These are phyloP conservation scores for Hygrophoropsis aurantiaca DNA, from an alignment of 768 basidiomycete genomes.

Conservation along the genomic window DNA sequence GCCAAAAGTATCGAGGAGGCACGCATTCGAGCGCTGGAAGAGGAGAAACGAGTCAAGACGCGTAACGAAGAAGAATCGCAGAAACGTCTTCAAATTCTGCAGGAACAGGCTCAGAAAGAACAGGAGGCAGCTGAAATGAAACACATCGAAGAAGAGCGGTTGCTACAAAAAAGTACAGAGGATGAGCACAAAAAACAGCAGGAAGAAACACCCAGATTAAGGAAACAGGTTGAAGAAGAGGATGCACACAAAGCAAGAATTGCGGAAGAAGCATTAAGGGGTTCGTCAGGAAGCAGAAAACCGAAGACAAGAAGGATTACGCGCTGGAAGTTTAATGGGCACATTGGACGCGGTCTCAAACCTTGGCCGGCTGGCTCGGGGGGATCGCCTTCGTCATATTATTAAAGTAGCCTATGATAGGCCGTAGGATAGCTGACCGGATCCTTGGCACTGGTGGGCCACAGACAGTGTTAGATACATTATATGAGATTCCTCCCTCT, in stretches of 20 bases:
- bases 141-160: conserved; percentile 23
- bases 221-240: conserved; percentile 23
- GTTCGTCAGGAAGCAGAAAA: conserved; percentile 27
- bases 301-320: conserved; percentile 24
- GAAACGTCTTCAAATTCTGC: conserved; percentile 25
- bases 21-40: conserved; percentile 27
- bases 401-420: too few relatives aligned
- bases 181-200: conserved; percentile 28
- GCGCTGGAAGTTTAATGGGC: too few relatives aligned
- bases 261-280: conserved; percentile 23
- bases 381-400: too few relatives aligned
- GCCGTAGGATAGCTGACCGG: too few relatives aligned
- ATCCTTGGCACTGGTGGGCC: too few relatives aligned
- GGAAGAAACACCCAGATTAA: conserved; percentile 23
- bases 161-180: conserved; percentile 25
- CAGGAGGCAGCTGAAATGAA: conserved; percentile 20
- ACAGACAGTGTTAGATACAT: too few relatives aligned
- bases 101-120: conserved; percentile 25
- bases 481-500: too few relatives aligned
- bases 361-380: too few relatives aligned
- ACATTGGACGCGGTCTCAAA: too few relatives aligned
- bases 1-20: conserved; percentile 23
- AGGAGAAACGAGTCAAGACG: conserved; percentile 28
- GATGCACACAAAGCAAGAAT: conserved; percentile 26
- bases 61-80: conserved; percentile 27